Evolutionary conservation across 2,329 filamentous ascomycete species (phyloP).

Genomic region (Talaromyces sp.): DNA sequence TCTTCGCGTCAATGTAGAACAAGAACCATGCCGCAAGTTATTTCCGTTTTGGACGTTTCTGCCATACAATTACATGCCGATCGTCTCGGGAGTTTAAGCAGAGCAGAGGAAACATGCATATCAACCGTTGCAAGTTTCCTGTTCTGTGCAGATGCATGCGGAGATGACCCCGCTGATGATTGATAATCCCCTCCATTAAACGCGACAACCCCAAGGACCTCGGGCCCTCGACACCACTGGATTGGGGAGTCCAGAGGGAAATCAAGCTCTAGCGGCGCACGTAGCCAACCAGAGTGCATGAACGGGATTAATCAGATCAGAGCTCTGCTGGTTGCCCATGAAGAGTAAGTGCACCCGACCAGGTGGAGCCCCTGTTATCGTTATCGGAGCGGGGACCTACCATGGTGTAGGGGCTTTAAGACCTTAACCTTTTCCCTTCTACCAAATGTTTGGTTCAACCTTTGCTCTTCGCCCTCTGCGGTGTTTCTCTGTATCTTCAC

Average conservation of each 20-base stretch:
- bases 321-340: slow-evolving; percentile 19
- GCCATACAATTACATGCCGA: neutral
- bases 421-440: slow-evolving; percentile 1
- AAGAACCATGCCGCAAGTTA: neutral
- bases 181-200: neutral
- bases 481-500: slow-evolving; percentile 11
- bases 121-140: neutral
- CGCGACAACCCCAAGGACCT: neutral
- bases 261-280: neutral
- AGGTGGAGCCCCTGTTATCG: slow-evolving; percentile 23
- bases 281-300: slow-evolving; percentile 14
- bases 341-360: slow-evolving; percentile 40
- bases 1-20: neutral
- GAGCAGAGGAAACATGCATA: neutral
- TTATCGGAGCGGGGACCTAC: slow-evolving; percentile 23
- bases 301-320: neutral
- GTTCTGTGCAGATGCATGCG: neutral
- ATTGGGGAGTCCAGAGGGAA: neutral
- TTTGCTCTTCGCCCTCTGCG: slow-evolving; percentile 13
- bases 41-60: neutral
- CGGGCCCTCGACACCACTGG: neutral
- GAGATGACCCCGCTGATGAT: neutral
- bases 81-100: neutral
- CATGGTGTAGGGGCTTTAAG: slow-evolving; percentile 7
- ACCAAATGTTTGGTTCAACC: slow-evolving; percentile 14